Conservation (phyloP, 1,284 basidiomycete species). For the Leccinum subrobustum region DNA sequence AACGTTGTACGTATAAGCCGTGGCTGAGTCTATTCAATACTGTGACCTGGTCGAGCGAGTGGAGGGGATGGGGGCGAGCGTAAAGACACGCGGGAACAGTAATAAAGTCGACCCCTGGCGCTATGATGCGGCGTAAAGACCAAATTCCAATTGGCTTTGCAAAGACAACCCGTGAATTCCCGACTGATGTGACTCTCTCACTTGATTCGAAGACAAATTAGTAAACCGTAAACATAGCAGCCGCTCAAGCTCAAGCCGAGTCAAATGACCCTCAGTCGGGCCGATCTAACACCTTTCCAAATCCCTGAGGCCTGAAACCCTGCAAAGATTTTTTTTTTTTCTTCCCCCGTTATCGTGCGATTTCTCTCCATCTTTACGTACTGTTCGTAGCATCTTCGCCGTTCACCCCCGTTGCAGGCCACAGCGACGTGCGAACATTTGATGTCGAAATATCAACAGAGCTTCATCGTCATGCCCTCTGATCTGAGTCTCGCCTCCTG, state of each 20-base stretch:
- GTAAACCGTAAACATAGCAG: neutral
- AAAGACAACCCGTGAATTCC: neutral
- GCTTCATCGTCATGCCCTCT: no score
- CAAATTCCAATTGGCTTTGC: neutral
- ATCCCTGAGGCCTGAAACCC: neutral
- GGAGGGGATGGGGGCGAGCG: neutral
- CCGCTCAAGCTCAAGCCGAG: neutral
- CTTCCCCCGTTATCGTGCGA: neutral
- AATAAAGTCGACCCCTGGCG: neutral
- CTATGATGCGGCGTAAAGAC: neutral
- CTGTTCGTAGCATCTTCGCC: neutral
- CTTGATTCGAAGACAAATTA: neutral
- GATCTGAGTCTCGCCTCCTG: neutral
- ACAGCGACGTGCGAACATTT: neutral
- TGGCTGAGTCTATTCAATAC: neutral
- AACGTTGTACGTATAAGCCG: neutral
- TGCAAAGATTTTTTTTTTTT: neutral
- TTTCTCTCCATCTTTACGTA: neutral
- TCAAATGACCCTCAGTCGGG: neutral
- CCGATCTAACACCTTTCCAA: neutral
- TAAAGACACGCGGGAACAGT: neutral
- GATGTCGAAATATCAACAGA: neutral
- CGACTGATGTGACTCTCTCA: no score
- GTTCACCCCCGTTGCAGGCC: neutral
- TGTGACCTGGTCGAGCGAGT: conserved; percentile 4